These are phyloP conservation scores for Asterophora lycoperdoides DNA, from an alignment of 768 basidiomycete species.

Conservation along the genomic window DNA sequence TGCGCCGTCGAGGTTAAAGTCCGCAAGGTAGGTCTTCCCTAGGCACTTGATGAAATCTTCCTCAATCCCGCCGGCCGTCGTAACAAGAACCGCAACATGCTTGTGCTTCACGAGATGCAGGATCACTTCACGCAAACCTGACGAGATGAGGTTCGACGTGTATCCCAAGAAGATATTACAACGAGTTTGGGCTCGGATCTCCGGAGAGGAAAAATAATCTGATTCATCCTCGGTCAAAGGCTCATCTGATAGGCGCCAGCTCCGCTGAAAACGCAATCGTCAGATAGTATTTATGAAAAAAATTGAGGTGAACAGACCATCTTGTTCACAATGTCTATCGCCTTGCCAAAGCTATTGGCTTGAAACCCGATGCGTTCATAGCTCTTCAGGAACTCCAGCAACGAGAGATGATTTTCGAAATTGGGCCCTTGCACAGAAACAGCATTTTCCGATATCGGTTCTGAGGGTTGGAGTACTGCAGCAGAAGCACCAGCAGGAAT, in stretches of 20 bases:
- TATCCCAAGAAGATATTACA: conserved; percentile 95
- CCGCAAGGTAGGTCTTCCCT: conserved; percentile 92
- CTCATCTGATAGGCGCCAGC: conserved; percentile 87
- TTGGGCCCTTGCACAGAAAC: conserved; percentile 83
- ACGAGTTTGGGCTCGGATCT: conserved; percentile 63
- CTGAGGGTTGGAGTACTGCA: conserved; percentile 75
- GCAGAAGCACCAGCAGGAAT: conserved; percentile 62
- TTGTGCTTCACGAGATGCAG: conserved; percentile 90
- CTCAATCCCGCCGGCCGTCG: conserved; percentile 97
- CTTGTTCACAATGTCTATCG: conserved; percentile 85
- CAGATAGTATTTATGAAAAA: conserved; percentile 2
- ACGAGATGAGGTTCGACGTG: conserved; percentile 98
- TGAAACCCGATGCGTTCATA: conserved; percentile 96
- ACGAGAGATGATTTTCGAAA: conserved; percentile 63
- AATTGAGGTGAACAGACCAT: conserved; percentile 57
- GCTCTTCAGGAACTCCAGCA: conserved; percentile 66
- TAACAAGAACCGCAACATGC: conserved; percentile 86
- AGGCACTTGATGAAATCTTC: conserved; percentile 99
- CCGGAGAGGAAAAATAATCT: conserved; percentile 55
- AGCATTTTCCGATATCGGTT: conserved; percentile 59
- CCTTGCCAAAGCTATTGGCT: conserved; percentile 86
- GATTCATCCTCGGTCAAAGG: conserved; percentile 66
- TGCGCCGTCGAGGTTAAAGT: conserved; percentile 90
- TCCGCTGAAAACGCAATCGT: conserved; percentile 47
- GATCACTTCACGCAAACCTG: conserved; percentile 91